These are phyloP conservation scores for Kwoniella sp. DNA, from an alignment of 768 basidiomycete species.

Conservation along the genomic window DNA sequence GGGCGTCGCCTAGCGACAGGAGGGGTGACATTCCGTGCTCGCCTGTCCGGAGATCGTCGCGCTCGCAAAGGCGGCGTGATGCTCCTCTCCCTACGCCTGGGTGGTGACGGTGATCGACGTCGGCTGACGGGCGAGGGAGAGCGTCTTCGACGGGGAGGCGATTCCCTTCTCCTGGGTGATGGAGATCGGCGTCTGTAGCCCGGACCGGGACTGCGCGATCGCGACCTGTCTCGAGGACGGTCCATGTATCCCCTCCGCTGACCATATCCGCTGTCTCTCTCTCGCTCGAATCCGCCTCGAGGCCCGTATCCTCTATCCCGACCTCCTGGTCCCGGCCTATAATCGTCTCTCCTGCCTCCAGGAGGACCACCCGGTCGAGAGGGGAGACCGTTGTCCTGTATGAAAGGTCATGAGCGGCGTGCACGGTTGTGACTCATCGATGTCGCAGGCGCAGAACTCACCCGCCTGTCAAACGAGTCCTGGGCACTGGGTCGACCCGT, in stretches of 20 bases:
- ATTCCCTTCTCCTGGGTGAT: conserved; percentile 4
- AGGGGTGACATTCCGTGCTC: too few species aligned
- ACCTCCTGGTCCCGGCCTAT: conserved; percentile 1
- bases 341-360: conserved; percentile 10
- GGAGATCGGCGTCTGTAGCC: conserved; percentile 22
- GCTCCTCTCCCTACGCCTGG: conserved; percentile 5
- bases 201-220: conserved; percentile 20
- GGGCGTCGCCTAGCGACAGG: too few species aligned
- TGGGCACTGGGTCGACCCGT: conserved; percentile 13
- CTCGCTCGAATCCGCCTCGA: conserved; percentile 10
- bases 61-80: conserved; percentile 10
- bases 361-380: conserved; percentile 13
- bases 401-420: not conserved
- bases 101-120: conserved; percentile 17
- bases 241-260: conserved; percentile 10
- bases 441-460: conserved; percentile 2
- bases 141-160: conserved; percentile 4
- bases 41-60: too few species aligned
- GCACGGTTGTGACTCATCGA: not conserved
- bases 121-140: conserved; percentile 9
- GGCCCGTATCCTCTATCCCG: not conserved
- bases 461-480: conserved; percentile 26
- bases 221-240: conserved; percentile 8
- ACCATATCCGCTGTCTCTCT: conserved; percentile 23
- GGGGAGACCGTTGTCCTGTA: conserved; percentile 17